phyloP scores from a whole-genome alignment of 371 early-diverging fungal genomes.

The Hamiltosporidium tvaerminnensis region DNA sequence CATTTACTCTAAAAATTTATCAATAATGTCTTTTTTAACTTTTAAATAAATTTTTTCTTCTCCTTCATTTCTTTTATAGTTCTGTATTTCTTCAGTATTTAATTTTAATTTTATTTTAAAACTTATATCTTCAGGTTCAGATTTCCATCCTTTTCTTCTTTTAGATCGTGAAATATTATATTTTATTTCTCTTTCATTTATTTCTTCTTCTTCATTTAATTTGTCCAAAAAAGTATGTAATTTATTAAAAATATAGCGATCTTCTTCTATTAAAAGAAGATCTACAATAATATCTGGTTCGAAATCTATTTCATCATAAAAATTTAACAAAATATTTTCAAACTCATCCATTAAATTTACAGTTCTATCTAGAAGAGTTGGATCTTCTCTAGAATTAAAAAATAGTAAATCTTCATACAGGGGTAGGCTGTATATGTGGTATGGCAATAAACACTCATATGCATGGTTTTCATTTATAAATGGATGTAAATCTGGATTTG shows the following conservation, averaged over 20 bases:
- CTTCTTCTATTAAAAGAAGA: background rate
- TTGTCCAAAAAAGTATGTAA: background rate
- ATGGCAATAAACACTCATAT: conserved; percentile 48
- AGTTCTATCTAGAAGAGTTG: background rate
- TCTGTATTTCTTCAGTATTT: too few relatives aligned
- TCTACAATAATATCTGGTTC: background rate
- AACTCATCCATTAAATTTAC: background rate
- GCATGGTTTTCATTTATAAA: conserved; percentile 41
- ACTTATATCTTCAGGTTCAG: too few relatives aligned
- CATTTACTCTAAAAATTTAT: too few relatives aligned
- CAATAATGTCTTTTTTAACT: too few relatives aligned
- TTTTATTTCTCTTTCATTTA: too few relatives aligned
- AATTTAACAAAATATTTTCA: background rate
- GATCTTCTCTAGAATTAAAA: conserved; percentile 2
- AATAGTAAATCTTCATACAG: conserved; percentile 46
- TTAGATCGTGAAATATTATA: too few relatives aligned
- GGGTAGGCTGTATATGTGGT: conserved; percentile 36
- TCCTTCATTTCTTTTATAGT: too few relatives aligned
- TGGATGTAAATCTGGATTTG: conserved; percentile 35
- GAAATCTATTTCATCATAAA: background rate
- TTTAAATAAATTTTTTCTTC: too few relatives aligned
- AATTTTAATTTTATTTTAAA: too few relatives aligned
- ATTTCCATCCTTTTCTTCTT: too few relatives aligned
- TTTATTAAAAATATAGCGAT: background rate
- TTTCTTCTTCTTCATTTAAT: background rate